Percentiles rank a stretch among this genome's conserved stretches.
Conservation (phyloP, 1,139 yeast genomes). For the Geotrichum klebahnii region DNA sequence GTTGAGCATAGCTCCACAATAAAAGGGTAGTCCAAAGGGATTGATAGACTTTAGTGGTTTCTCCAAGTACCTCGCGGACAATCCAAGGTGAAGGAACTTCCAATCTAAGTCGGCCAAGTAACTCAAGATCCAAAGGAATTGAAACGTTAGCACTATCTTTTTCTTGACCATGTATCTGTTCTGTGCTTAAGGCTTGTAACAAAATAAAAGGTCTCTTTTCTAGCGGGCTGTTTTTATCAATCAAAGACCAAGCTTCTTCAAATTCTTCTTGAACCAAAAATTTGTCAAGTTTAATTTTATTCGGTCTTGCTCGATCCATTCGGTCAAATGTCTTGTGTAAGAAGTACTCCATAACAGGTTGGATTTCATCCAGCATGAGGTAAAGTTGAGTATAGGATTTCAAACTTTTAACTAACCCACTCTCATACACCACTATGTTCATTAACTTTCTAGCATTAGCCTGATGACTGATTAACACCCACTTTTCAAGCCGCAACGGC, state of each 20-base stretch:
- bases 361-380: slow-evolving; percentile 4
- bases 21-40: not conserved
- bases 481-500: slow-evolving; percentile 5
- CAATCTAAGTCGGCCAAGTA: slow-evolving; percentile 3
- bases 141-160: not conserved
- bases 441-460: slow-evolving; percentile 1
- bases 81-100: slow-evolving; percentile 7
- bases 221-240: not conserved
- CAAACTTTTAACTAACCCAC: not conserved
- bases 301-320: not conserved
- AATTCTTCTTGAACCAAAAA: slow-evolving; percentile 9
- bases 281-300: not conserved
- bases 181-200: not conserved
- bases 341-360: slow-evolving; percentile 5
- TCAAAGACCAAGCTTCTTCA: not conserved
- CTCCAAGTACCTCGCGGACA: slow-evolving; percentile 8
- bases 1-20: slow-evolving; percentile 8
- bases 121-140: not conserved
- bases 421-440: not conserved
- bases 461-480: slow-evolving; percentile 7
- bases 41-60: not conserved
- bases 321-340: not conserved
- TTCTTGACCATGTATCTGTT: too few relatives aligned
- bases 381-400: slow-evolving; percentile 1
- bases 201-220: not conserved